Evolutionary conservation across 257 asterid genomes (phyloP).

Genomic region (Handroanthus guayacan): DNA sequence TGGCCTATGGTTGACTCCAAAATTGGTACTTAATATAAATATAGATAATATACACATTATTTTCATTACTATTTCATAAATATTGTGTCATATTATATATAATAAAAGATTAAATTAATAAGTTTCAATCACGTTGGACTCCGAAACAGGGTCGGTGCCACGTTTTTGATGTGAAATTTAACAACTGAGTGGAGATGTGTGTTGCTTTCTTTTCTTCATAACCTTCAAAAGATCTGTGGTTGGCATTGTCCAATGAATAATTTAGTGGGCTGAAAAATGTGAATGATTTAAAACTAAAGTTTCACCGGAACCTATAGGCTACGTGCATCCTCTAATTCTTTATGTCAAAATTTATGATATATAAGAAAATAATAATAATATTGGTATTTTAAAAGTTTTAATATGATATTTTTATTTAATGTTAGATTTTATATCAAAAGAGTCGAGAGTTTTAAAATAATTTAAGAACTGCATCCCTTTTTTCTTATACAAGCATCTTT

Average conservation of each 20-base stretch:
- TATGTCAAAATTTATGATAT: neutral
- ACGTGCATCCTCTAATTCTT: neutral
- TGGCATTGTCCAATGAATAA: neutral
- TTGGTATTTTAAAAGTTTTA: neutral
- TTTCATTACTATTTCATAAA: too few relatives aligned
- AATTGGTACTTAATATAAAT: too few relatives aligned
- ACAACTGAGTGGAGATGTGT: neutral
- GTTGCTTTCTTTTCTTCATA: neutral
- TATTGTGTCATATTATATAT: neutral
- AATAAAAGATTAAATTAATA: neutral
- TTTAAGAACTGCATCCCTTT: too few relatives aligned
- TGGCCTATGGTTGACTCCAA: too few relatives aligned
- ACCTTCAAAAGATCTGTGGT: neutral
- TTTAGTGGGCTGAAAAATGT: neutral
- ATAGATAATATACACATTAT: too few relatives aligned
- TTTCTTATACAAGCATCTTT: too few relatives aligned
- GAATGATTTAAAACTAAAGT: neutral
- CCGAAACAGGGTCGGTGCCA: neutral
- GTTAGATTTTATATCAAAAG: too few relatives aligned
- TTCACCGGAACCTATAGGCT: neutral
- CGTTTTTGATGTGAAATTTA: slow-evolving; percentile 2
- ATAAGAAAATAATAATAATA: neutral
- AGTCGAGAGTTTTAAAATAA: too few relatives aligned
- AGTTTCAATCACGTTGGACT: slow-evolving; percentile 23
- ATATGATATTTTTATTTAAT: too few relatives aligned